Base-by-base conservation (phyloP, 2,329 filamentous ascomycete genomes). In the Chrysoporthe cubensis region DNA sequence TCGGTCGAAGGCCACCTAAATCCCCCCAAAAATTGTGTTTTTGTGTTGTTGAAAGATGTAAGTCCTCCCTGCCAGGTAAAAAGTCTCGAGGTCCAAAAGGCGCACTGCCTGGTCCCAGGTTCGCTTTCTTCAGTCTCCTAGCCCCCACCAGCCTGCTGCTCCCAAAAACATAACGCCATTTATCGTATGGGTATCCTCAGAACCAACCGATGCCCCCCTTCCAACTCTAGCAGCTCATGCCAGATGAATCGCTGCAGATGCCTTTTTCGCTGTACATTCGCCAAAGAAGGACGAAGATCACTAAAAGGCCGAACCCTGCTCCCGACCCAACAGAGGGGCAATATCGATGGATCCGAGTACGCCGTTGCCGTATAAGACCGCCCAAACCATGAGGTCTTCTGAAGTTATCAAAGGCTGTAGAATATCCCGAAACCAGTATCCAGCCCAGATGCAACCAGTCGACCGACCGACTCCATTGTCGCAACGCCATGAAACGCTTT, bases 181-280 rank as follows among this genome's bases (percentile, higher is more conserved):
- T 57, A 34, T 62, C 63, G 61, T 57, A 37, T 64, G 62, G 65
- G 67, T 67, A 69, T 69, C 61, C 63, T 58, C 65, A 67, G 62
- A 63, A 66, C 56, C 66, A 46, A 59, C 50, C 62, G 58, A 66
- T 62, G 60, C 32, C 37, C 40, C 57, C 64, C 57, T 64, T 58
- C 52, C 62, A 50, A 62, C 32, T 67, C 65, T 52, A 62, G 59
- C 62, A 69, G 50, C 65, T 65, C 62, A 67, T 65, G 61, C 61
- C 65, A 67, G 61, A 69, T 67, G 62, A 69, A 57, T 40, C 58
- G 50, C 61, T 46, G 46, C 48, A 64, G 62, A 48, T 56, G 61
- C 48, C 65, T 57, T 58, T 64, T 61, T 56, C 18, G 56, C 52
- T 61, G 62, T 65, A 67, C 67, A 67, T 69, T 67, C 42, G 65